Evolutionary conservation across 345 rosid genomes (phyloP).

Genomic region (Dimocarpus longan): DNA sequence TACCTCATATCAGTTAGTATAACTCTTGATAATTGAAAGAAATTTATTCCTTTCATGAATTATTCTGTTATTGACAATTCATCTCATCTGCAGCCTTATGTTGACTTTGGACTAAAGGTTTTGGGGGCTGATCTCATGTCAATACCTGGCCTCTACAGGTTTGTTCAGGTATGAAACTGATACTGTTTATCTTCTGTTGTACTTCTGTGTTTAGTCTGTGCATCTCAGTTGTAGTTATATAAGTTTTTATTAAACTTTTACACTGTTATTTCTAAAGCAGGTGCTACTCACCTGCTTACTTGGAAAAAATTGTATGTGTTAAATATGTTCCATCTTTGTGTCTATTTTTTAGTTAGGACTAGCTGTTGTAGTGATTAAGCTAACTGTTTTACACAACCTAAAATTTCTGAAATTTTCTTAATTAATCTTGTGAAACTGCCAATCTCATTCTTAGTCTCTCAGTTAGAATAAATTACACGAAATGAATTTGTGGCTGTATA

Average conservation of each 20-base stretch:
- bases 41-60: constrained; percentile 1
- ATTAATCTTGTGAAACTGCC: not conserved
- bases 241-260: not conserved
- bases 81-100: constrained; percentile 72
- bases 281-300: not conserved
- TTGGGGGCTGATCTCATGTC: constrained; percentile 98
- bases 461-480: not conserved
- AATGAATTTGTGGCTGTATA: constrained; percentile 2
- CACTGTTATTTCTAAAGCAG: not conserved
- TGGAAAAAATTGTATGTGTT: not conserved
- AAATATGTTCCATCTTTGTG: not conserved
- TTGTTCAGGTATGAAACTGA: constrained; percentile 71
- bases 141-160: constrained; percentile 90
- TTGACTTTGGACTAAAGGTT: constrained; percentile 93
- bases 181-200: not conserved
- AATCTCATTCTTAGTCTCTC: not conserved
- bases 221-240: not conserved
- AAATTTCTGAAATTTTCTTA: not conserved
- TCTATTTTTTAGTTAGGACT: not conserved
- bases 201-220: constrained; percentile 12
- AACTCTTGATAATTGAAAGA: not conserved
- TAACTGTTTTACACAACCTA: not conserved
- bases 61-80: constrained; percentile 13
- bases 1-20: not conserved
- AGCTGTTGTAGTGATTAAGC: not conserved